These are phyloP conservation scores for Penicillium simplicissimum DNA, from an alignment of 495 filamentous ascomycete species.

Conservation along the genomic window DNA sequence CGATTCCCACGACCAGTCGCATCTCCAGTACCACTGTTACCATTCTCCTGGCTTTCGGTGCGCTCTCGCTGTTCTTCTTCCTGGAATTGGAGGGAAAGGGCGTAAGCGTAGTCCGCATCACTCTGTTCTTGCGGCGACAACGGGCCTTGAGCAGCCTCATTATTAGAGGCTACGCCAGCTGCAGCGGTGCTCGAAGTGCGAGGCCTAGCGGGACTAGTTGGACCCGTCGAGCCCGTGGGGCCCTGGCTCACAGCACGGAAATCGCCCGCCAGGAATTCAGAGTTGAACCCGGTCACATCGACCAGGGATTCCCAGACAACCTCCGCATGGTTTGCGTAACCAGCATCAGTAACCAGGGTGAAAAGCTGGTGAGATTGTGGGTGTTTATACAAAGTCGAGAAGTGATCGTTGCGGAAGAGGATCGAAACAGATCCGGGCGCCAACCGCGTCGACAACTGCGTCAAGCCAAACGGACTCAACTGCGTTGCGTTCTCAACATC, in stretches of 20 bases:
- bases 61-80: slow-evolving; percentile 41
- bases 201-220: slow-evolving; percentile 29
- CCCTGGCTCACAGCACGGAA: slow-evolving; percentile 76
- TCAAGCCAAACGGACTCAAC: slow-evolving; percentile 77
- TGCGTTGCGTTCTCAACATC: slow-evolving; percentile 74
- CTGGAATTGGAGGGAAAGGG: slow-evolving; percentile 48
- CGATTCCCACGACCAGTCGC: neutral
- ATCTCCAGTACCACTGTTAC: slow-evolving; percentile 5
- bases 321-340: slow-evolving; percentile 84
- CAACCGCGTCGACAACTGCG: slow-evolving; percentile 63
- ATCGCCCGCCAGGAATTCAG: slow-evolving; percentile 86
- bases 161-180: slow-evolving; percentile 2
- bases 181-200: slow-evolving; percentile 32
- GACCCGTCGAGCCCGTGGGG: slow-evolving; percentile 26
- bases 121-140: slow-evolving; percentile 45
- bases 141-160: slow-evolving; percentile 11
- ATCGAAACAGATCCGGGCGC: slow-evolving; percentile 78
- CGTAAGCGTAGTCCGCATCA: slow-evolving; percentile 53
- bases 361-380: slow-evolving; percentile 69
- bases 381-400: slow-evolving; percentile 84
- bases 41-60: slow-evolving; percentile 7
- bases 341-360: slow-evolving; percentile 87
- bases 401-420: slow-evolving; percentile 95
- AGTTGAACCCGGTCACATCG: slow-evolving; percentile 80
- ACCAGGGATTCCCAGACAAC: slow-evolving; percentile 94